A percentile compares a stretch with the other conserved stretches of the same genome.
These are phyloP conservation scores for Aspergillus brunneoviolaceus DNA, from an alignment of 2,329 filamentous ascomycete genomes.

Conservation along the genomic window DNA sequence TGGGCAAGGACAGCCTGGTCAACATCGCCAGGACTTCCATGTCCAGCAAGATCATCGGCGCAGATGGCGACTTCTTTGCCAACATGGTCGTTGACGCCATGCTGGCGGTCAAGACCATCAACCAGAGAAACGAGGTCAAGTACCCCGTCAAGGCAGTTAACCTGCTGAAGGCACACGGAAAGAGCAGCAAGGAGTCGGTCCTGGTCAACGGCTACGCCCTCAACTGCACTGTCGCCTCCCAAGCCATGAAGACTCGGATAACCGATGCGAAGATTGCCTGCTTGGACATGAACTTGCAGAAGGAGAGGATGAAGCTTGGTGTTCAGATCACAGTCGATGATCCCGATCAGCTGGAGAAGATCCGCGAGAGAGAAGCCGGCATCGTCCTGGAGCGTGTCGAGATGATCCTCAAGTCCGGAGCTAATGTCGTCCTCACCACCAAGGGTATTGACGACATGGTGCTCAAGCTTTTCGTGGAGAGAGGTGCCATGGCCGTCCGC, in stretches of 20 bases:
- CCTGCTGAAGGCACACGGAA: constrained; percentile 96
- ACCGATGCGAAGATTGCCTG: constrained; percentile 94
- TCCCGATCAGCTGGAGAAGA: constrained; percentile 95
- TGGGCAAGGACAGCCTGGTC: constrained; percentile 85
- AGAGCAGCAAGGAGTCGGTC: constrained; percentile 82
- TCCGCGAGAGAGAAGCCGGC: constrained; percentile 84
- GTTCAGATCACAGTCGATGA: constrained; percentile 98
- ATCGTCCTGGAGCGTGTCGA: constrained; percentile 93
- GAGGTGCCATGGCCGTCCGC: constrained; percentile 90
- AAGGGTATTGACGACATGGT: constrained; percentile 98
- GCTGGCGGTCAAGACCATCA: constrained; percentile 87
- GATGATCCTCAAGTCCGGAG: constrained; percentile 95
- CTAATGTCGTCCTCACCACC: constrained; percentile 93
- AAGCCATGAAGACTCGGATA: constrained; percentile 94
- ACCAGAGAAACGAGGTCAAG: constrained; percentile 86
- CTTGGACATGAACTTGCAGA: constrained; percentile 96
- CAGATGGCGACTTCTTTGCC: constrained; percentile 94
- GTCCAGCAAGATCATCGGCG: constrained; percentile 98
- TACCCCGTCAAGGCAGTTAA: constrained; percentile 99
- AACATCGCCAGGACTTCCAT: constrained; percentile 98
- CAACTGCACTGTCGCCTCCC: constrained; percentile 97
- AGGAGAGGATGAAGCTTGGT: constrained; percentile 98
- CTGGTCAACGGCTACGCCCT: constrained; percentile 95
- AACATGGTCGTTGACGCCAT: constrained; percentile 98
- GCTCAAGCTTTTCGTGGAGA: constrained; percentile 91